Conservation (phyloP, 2,329 filamentous ascomycete genomes). For the Fusarium sp. region DNA sequence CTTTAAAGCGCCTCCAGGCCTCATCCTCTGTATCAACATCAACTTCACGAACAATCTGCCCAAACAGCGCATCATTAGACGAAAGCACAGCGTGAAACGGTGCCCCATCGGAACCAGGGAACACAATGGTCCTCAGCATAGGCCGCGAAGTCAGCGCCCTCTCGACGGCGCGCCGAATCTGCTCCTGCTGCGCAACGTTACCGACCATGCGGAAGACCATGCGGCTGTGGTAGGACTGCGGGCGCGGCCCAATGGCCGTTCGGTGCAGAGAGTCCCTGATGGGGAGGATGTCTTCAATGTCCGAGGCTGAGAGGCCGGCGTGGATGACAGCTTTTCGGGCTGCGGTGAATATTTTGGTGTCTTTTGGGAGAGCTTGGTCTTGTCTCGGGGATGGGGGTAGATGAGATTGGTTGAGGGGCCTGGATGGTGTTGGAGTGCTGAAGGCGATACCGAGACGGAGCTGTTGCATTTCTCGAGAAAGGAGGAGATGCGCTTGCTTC, state of each 20-base stretch:
- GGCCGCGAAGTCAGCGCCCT: conserved; percentile 43
- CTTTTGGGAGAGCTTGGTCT: not conserved
- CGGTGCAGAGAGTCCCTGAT: conserved; percentile 47
- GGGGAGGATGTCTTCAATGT: conserved; percentile 46
- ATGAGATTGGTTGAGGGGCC: not conserved
- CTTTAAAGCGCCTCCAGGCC: conserved; percentile 31
- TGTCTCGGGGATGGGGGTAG: not conserved
- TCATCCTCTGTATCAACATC: conserved; percentile 38
- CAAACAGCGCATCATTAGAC: conserved; percentile 37
- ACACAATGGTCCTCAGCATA: conserved; percentile 47
- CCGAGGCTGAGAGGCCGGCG: conserved; percentile 33
- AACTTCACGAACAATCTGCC: conserved; percentile 41
- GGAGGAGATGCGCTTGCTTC: conserved; percentile 47
- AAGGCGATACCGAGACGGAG: conserved; percentile 19
- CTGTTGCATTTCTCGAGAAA: conserved; percentile 35
- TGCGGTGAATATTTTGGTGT: conserved; percentile 9
- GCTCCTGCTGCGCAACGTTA: conserved; percentile 15
- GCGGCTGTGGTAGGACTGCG: conserved; percentile 51
- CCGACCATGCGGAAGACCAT: conserved; percentile 47
- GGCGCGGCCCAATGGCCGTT: conserved; percentile 47
- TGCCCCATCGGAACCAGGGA: conserved; percentile 20
- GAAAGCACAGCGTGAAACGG: conserved; percentile 47
- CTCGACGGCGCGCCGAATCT: conserved; percentile 45
- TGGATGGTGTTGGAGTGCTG: conserved; percentile 1
- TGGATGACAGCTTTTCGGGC: conserved; percentile 18